Percentiles rank a stretch among this genome's conserved stretches.
phyloP scores from a whole-genome alignment of 345 rosid genomes.

The Ricinus communis region DNA sequence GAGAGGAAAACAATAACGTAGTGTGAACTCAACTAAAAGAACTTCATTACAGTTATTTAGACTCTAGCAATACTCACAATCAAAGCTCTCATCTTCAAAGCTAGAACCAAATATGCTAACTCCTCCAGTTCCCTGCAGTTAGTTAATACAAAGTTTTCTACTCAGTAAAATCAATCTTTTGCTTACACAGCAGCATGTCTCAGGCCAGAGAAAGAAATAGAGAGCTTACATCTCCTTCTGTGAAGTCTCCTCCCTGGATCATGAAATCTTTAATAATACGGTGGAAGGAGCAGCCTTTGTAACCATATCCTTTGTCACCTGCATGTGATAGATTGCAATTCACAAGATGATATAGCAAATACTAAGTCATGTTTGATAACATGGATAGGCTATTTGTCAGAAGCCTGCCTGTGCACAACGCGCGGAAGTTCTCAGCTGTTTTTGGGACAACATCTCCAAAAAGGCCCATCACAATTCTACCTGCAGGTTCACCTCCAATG shows the following conservation, averaged over 20 bases:
- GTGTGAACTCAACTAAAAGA: neutral
- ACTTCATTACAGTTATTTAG: neutral
- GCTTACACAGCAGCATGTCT: neutral
- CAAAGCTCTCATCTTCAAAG: constrained; percentile 80
- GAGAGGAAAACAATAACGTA: neutral
- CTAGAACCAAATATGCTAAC: constrained; percentile 73
- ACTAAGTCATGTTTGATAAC: neutral
- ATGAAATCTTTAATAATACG: constrained; percentile 89
- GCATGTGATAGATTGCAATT: constrained; percentile 23
- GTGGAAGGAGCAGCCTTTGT: constrained; percentile 85
- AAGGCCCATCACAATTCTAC: constrained; percentile 84
- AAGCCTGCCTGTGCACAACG: constrained; percentile 71
- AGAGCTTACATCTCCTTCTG: constrained; percentile 62
- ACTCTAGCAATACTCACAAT: constrained; percentile 45
- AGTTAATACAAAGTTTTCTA: constrained; percentile 4
- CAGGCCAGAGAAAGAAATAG: constrained; percentile 1
- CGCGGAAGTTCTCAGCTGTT: constrained; percentile 87
- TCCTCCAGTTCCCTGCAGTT: constrained; percentile 88
- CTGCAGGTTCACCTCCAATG: constrained; percentile 68
- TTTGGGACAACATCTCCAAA: constrained; percentile 80
- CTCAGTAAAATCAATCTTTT: constrained; percentile 7
- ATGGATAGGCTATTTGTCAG: constrained; percentile 3
- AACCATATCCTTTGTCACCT: constrained; percentile 89
- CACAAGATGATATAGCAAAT: neutral
- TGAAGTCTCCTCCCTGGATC: constrained; percentile 98